Base-by-base conservation (phyloP, 805 yeast species). In the Komagataella ulmi region DNA sequence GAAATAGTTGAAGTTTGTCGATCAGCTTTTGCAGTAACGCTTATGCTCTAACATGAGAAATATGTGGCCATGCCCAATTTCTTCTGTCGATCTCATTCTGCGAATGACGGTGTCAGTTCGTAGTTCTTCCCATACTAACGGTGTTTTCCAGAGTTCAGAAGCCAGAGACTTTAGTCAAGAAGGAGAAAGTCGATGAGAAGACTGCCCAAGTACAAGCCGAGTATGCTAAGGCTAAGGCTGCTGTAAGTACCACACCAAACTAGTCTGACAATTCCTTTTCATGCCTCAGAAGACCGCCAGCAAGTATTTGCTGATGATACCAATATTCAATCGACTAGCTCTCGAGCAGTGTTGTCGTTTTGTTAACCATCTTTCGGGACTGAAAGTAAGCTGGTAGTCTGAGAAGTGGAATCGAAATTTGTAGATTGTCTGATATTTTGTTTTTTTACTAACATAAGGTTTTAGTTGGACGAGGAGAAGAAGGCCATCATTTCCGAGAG, bases 321-420 rank as follows among this genome's bases (percentile, higher is more conserved):
- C 66, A 68, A 67, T 65, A 64, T 63, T 65, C 56, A 54, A 68
- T 71, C 73, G 83, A 76, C 87, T 80, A 82, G 86, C 84, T 67
- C 55, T 60, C n/a, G 40, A 76, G 81, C 88, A 57, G 77, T 82
- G 88, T 65, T 79, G 88, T 80, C 77, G 72, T 74, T 69, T 50
- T 75, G 79, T 80, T 80, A 81, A 83, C 88, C 88, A 83, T 83
- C 88, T 83, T 83, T 83, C 88, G 88, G 88, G 87, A 70, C 87
- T 81, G 87, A 81, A 66, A 70, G 54, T 30, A 53, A 47, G 36
- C 19, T 47, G n/a, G 21, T 19, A n/a, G 21, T 36, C 18, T 36
- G 21, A 52, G 52, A 49, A 44, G 40, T 44, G 18, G 12, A 24
- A 23, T 7, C 21, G 17, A 50, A 45, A 23, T 40, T 40, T 49